Percentiles rank a stretch among this genome's conserved stretches.
Evolutionary conservation across 306 rosid species (phyloP).

Genomic region (Cicer chorassanicum): DNA sequence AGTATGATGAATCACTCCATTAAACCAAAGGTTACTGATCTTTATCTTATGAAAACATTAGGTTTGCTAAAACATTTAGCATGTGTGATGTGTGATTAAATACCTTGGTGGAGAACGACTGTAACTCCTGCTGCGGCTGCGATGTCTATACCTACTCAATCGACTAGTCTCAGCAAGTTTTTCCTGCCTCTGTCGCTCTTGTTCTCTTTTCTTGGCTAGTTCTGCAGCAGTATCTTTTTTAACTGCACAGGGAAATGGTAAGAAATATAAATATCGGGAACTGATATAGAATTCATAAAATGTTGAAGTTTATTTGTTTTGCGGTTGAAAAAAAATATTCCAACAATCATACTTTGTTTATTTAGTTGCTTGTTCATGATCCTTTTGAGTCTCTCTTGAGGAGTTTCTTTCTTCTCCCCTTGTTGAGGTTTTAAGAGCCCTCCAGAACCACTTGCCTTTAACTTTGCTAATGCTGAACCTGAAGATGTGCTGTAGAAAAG

Average conservation of each 20-base stretch:
- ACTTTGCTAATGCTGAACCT: conserved; percentile 68
- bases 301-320: conserved; percentile 28
- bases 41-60: conserved; percentile 2
- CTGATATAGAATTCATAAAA: conserved; percentile 11
- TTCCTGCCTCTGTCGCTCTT: conserved; percentile 91
- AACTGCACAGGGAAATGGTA: conserved; percentile 59
- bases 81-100: neutral
- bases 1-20: conserved; percentile 26
- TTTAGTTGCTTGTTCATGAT: conserved; percentile 95
- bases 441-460: conserved; percentile 79
- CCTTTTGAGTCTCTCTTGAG: conserved; percentile 98
- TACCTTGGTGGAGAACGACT: conserved; percentile 93
- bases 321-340: conserved; percentile 39
- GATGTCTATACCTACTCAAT: conserved; percentile 71
- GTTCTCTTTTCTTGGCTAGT: conserved; percentile 86
- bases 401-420: conserved; percentile 97
- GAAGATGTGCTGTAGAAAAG: conserved; percentile 72
- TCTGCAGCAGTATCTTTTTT: conserved; percentile 96
- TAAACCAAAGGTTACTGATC: conserved; percentile 13
- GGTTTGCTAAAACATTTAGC: neutral
- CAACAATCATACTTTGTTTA: conserved; percentile 75
- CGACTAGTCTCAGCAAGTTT: conserved; percentile 95
- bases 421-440: conserved; percentile 72
- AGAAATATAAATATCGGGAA: conserved; percentile 6
- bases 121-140: conserved; percentile 77